Percentiles rank a stretch among this genome's conserved stretches.
phyloP scores from a whole-genome alignment of 208 protist species.

The Trypanosoma grayi region DNA sequence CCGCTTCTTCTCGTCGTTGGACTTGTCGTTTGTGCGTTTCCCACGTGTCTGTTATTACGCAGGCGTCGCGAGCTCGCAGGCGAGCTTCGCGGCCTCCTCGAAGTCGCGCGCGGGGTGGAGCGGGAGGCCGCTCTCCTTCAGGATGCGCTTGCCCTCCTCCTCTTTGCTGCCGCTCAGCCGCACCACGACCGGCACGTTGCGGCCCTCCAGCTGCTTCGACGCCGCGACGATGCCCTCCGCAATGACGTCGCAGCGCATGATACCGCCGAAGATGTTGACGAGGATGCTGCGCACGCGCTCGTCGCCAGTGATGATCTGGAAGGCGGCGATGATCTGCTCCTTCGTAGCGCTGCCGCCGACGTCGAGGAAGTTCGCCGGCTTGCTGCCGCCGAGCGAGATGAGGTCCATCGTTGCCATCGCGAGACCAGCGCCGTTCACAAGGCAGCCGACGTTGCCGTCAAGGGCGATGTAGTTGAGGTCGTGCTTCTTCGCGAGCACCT shows the following conservation, averaged over 20 bases:
- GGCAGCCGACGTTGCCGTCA: conserved; percentile 98
- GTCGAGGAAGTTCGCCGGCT: conserved; percentile 99
- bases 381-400: conserved; percentile 97
- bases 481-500: conserved; percentile 95
- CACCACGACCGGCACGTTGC: conserved; percentile 94
- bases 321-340: conserved; percentile 95
- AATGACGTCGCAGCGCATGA: conserved; percentile 99
- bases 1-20: too few relatives aligned
- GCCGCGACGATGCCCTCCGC: conserved; percentile 96
- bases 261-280: conserved; percentile 99
- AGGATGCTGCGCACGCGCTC: conserved; percentile 95
- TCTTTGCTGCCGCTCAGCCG: conserved; percentile 96
- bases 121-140: conserved; percentile 83
- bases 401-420: conserved; percentile 99
- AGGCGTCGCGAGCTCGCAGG: conserved; percentile 51
- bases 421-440: conserved; percentile 98
- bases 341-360: conserved; percentile 94
- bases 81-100: conserved; percentile 76
- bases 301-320: conserved; percentile 97
- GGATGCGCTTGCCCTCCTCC: conserved; percentile 92
- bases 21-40: too few relatives aligned
- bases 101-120: conserved; percentile 85
- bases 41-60: conserved; percentile 2
- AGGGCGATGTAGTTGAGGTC: conserved; percentile 99
- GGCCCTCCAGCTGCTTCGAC: conserved; percentile 68